A percentile compares a stretch with the other conserved stretches of the same genome.
Evolutionary conservation across 805 yeast genomes (phyloP).

Genomic region (Millerozyma acaciae): DNA sequence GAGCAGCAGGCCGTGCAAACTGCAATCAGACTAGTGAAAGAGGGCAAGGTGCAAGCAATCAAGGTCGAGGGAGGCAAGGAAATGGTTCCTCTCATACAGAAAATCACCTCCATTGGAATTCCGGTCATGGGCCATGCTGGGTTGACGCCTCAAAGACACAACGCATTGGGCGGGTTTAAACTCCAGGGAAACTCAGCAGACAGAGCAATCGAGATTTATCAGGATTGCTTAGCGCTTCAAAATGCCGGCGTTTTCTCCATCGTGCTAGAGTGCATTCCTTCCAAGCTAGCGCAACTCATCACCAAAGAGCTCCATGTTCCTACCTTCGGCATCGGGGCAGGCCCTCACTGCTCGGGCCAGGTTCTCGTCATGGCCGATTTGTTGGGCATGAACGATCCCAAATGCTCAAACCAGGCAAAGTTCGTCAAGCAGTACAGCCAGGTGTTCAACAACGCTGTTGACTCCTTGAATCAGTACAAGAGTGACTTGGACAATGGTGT

Average conservation of each 20-base stretch:
- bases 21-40: conserved; percentile 50
- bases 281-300: conserved; percentile 58
- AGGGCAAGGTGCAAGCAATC: conserved; percentile 63
- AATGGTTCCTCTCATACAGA: conserved; percentile 50
- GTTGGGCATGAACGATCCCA: conserved; percentile 66
- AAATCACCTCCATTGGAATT: conserved; percentile 65
- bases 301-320: conserved; percentile 64
- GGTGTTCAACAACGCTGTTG: conserved; percentile 44
- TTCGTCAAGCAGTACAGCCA: conserved; percentile 72
- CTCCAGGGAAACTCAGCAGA: conserved; percentile 67
- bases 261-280: conserved; percentile 85
- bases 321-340: conserved; percentile 96
- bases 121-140: conserved; percentile 94
- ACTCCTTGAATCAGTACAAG: conserved; percentile 52
- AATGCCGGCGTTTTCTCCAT: conserved; percentile 72
- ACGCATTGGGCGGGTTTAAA: conserved; percentile 79
- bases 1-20: conserved; percentile 59
- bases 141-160: conserved; percentile 81
- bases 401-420: conserved; percentile 47
- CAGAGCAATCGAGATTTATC: conserved; percentile 53
- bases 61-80: conserved; percentile 82
- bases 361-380: conserved; percentile 84
- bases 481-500: conserved; percentile 49
- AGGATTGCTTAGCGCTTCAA: conserved; percentile 69
- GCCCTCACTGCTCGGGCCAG: conserved; percentile 79